Conservation (phyloP, 192 early-diverging fungal species). For the Geranomyces michiganensis region DNA sequence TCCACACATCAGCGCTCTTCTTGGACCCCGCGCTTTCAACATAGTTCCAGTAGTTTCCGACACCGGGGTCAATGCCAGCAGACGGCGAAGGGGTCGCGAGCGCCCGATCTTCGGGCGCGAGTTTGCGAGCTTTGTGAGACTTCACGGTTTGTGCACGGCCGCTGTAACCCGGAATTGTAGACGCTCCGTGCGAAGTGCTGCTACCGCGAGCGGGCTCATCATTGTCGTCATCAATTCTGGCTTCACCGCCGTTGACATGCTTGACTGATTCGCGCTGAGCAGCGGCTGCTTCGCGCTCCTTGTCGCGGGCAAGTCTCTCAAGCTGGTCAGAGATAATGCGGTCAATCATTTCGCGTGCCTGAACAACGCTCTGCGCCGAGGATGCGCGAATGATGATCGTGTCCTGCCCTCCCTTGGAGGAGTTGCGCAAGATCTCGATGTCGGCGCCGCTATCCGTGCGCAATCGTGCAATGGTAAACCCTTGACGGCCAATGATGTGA, state of each 20-base stretch:
- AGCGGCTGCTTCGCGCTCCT: slow-evolving; percentile 24
- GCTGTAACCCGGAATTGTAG: slow-evolving; percentile 28
- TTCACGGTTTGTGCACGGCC: slow-evolving; percentile 17
- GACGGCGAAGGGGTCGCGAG: background rate
- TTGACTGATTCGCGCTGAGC: background rate
- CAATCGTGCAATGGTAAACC: slow-evolving; percentile 71
- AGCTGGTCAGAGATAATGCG: slow-evolving; percentile 41
- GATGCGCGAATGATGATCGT: slow-evolving; percentile 42
- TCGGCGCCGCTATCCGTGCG: slow-evolving; percentile 66
- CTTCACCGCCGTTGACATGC: slow-evolving; percentile 3
- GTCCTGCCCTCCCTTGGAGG: slow-evolving; percentile 14
- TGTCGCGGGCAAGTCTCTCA: slow-evolving; percentile 20
- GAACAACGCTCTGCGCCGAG: slow-evolving; percentile 30
- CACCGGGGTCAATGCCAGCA: background rate
- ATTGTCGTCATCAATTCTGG: slow-evolving; percentile 42
- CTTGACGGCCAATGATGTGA: slow-evolving; percentile 76
- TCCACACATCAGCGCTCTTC: slow-evolving; percentile 17
- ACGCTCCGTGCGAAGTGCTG: background rate
- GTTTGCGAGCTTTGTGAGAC: slow-evolving; percentile 1
- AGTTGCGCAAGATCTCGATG: slow-evolving; percentile 54
- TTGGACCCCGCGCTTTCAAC: background rate
- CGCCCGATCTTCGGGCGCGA: slow-evolving; percentile 27
- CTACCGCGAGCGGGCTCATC: too few species aligned
- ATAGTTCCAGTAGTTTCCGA: slow-evolving; percentile 21
- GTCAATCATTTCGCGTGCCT: slow-evolving; percentile 31